Evolutionary conservation across 2,329 filamentous ascomycete genomes (phyloP).

Genomic region (Paecilomyces sp.): DNA sequence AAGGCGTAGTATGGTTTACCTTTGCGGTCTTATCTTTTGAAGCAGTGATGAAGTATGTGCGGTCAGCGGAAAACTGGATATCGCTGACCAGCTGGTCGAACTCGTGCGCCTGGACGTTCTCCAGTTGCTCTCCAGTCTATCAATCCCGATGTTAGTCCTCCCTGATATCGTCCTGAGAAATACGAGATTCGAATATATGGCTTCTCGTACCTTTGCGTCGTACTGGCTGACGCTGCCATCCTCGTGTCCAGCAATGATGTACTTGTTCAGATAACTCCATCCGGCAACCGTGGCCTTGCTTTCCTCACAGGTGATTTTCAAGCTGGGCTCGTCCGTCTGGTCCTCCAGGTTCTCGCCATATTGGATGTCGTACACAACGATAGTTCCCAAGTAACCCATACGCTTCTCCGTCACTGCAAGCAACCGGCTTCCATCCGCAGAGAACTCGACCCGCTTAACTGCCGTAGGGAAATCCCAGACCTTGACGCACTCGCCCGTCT

Average conservation of each 20-base stretch:
- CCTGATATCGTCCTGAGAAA: not conserved
- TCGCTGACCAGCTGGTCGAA: slow-evolving; percentile 78
- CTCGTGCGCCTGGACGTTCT: slow-evolving; percentile 80
- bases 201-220: slow-evolving; percentile 67
- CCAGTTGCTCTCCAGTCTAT: slow-evolving; percentile 70
- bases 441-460: slow-evolving; percentile 97
- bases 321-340: slow-evolving; percentile 72
- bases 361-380: slow-evolving; percentile 85
- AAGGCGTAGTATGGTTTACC: slow-evolving; percentile 39
- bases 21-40: slow-evolving; percentile 98
- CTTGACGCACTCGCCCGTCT: slow-evolving; percentile 88
- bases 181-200: not conserved
- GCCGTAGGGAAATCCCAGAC: slow-evolving; percentile 96
- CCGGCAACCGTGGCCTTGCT: slow-evolving; percentile 97
- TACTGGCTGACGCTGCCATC: slow-evolving; percentile 88
- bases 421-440: slow-evolving; percentile 81
- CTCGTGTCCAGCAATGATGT: slow-evolving; percentile 96
- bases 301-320: slow-evolving; percentile 89
- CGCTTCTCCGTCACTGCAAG: slow-evolving; percentile 97
- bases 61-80: slow-evolving; percentile 87
- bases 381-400: slow-evolving; percentile 91
- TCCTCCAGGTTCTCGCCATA: slow-evolving; percentile 63
- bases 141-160: not conserved
- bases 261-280: slow-evolving; percentile 90
- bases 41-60: slow-evolving; percentile 96